These are phyloP conservation scores for Vicia sativa DNA, from an alignment of 306 rosid genomes.

Conservation along the genomic window DNA sequence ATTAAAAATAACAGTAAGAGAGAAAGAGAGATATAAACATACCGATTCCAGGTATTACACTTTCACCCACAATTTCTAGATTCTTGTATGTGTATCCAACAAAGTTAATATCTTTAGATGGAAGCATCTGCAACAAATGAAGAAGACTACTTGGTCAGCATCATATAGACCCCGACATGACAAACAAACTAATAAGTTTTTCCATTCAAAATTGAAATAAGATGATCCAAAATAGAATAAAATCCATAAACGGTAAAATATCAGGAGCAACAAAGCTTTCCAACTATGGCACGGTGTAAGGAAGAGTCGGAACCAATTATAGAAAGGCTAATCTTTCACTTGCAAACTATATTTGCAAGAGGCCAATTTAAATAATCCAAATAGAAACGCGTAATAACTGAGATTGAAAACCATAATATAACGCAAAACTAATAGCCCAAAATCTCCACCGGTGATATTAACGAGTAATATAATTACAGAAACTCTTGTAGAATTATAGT, in stretches of 20 bases:
- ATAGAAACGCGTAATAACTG: slow-evolving; percentile 14
- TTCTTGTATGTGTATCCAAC: slow-evolving; percentile 95
- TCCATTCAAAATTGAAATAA: neutral
- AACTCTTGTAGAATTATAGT: slow-evolving; percentile 3
- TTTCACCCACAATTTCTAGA: slow-evolving; percentile 75
- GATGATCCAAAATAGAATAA: neutral
- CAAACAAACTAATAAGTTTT: neutral
- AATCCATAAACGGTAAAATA: neutral
- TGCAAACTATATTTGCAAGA: neutral
- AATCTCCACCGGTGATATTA: neutral
- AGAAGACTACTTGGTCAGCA: slow-evolving; percentile 15
- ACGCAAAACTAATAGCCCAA: slow-evolving; percentile 13
- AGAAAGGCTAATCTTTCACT: neutral
- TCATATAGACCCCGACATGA: neutral
- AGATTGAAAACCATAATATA: neutral
- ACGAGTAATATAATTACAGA: no score
- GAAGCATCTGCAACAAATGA: slow-evolving; percentile 72
- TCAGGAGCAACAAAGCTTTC: neutral
- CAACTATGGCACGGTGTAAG: neutral
- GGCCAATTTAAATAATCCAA: neutral
- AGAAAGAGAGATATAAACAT: slow-evolving; percentile 33
- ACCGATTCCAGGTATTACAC: slow-evolving; percentile 85
- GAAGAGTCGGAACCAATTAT: neutral
- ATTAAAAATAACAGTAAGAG: neutral
- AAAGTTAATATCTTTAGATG: slow-evolving; percentile 87